Evolutionary conservation across 345 rosid genomes (phyloP).

Genomic region (Cardiospermum halicacabum): DNA sequence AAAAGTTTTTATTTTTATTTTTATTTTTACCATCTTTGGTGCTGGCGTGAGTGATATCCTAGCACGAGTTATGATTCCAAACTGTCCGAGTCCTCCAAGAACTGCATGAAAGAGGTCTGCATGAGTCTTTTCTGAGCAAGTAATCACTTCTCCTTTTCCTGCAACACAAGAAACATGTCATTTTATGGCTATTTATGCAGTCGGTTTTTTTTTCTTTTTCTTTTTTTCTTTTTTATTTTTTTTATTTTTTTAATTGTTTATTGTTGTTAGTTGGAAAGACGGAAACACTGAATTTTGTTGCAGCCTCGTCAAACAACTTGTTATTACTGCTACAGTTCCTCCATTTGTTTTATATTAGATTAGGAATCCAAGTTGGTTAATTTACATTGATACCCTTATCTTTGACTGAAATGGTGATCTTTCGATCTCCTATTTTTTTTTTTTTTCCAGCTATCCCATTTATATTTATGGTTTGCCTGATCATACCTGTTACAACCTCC

Average conservation of each 20-base stretch:
- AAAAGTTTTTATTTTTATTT: neutral
- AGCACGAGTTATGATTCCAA: constrained; percentile 88
- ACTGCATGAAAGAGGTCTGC: constrained; percentile 78
- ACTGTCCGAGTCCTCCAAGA: constrained; percentile 98
- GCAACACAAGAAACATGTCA: constrained; percentile 27
- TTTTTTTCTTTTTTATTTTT: too few relatives aligned
- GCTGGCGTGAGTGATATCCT: constrained; percentile 71
- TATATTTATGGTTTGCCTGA: constrained; percentile 15
- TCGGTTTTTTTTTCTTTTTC: constrained; percentile 3
- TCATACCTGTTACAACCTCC: constrained; percentile 83
- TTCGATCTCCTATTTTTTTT: too few relatives aligned
- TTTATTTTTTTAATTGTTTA: too few relatives aligned
- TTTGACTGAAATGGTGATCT: neutral
- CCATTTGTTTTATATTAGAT: too few relatives aligned
- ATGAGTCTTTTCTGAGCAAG: constrained; percentile 73
- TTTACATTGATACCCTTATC: constrained; percentile 2
- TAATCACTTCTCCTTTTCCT: constrained; percentile 85
- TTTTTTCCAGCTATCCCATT: neutral
- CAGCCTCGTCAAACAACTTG: constrained; percentile 1
- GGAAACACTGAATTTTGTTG: neutral
- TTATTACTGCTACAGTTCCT: constrained; percentile 5
- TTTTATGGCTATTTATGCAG: neutral
- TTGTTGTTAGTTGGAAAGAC: neutral
- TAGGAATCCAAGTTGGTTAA: constrained; percentile 6
- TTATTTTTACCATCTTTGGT: constrained; percentile 54